Evolutionary conservation across 1,284 basidiomycete species (phyloP).

Genomic region (Ceratobasidium sp.): DNA sequence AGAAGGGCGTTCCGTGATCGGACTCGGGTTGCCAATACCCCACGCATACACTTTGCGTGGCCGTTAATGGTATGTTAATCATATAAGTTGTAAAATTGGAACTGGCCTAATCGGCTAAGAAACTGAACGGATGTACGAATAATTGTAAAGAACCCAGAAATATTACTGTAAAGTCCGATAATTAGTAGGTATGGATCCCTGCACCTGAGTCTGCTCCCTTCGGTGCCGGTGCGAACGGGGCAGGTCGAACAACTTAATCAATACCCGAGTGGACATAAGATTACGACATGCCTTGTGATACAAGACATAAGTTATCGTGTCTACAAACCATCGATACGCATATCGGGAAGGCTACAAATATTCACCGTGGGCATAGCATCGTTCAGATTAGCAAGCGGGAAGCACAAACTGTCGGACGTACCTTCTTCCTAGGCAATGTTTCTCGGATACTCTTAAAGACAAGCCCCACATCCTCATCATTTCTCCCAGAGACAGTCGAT

Average conservation of each 20-base stretch:
- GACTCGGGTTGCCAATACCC: neutral
- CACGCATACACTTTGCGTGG: neutral
- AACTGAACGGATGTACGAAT: too few species aligned
- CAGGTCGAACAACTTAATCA: too few species aligned
- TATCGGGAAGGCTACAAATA: conserved; percentile 40
- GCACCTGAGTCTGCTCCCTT: neutral
- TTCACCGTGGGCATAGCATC: conserved; percentile 28
- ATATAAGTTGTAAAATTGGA: conserved; percentile 2
- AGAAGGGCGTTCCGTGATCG: conserved; percentile 22
- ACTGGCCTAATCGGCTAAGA: neutral
- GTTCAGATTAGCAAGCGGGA: conserved; percentile 31
- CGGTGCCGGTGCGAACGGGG: too few species aligned
- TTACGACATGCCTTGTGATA: too few species aligned
- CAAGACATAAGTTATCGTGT: too few species aligned
- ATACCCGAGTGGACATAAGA: too few species aligned
- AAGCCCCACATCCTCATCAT: conserved; percentile 31
- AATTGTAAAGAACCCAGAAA: neutral
- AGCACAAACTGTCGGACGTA: conserved; percentile 20
- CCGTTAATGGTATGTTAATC: too few species aligned
- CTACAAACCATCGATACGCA: conserved; percentile 18
- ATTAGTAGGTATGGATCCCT: neutral
- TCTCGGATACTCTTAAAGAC: conserved; percentile 25
- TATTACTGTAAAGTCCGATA: neutral
- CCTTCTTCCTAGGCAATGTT: conserved; percentile 38
- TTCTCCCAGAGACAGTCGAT: conserved; percentile 46